These are phyloP conservation scores for Exophiala bonariae DNA, from an alignment of 2,329 filamentous ascomycete genomes.

Conservation along the genomic window DNA sequence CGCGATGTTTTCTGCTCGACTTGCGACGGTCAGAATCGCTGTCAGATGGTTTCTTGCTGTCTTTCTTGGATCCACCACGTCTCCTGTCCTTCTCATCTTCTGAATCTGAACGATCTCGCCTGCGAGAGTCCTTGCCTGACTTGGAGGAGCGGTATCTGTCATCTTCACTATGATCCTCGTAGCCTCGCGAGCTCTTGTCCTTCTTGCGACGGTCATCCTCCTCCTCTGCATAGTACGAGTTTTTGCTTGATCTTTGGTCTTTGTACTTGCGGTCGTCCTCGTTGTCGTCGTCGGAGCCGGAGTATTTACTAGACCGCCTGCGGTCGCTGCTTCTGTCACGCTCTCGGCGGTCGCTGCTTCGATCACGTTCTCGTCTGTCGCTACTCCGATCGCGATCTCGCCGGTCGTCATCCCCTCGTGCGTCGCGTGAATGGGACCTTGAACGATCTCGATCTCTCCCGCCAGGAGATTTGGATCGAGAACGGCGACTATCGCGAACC, in stretches of 20 bases:
- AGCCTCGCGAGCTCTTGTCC: conserved; percentile 30
- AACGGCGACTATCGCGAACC: conserved; percentile 32
- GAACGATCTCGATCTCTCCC: conserved; percentile 38
- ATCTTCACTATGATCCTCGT: conserved; percentile 23
- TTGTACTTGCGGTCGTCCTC: conserved; percentile 21
- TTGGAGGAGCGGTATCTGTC: conserved; percentile 20
- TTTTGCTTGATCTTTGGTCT: conserved; percentile 21
- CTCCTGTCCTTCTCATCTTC: conserved; percentile 23
- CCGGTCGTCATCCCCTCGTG: conserved; percentile 34
- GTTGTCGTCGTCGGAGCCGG: conserved; percentile 31
- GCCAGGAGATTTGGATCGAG: conserved; percentile 46
- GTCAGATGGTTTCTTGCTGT: conserved; percentile 18
- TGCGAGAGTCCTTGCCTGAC: conserved; percentile 11
- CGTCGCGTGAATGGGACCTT: conserved; percentile 45
- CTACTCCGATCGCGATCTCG: too few species aligned
- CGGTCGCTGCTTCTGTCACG: conserved; percentile 13
- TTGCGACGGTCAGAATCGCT: conserved; percentile 19
- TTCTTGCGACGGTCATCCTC: conserved; percentile 30
- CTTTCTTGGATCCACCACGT: conserved; percentile 6
- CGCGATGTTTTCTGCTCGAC: conserved; percentile 13
- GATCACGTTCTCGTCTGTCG: conserved; percentile 3
- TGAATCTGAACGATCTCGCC: conserved; percentile 15
- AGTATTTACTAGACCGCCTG: conserved; percentile 27
- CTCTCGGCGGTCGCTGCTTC: conserved; percentile 1
- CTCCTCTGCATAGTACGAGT: conserved; percentile 34